Evolutionary conservation across 2,329 filamentous ascomycete genomes (phyloP).

Genomic region (Macroventuria anomochaeta): DNA sequence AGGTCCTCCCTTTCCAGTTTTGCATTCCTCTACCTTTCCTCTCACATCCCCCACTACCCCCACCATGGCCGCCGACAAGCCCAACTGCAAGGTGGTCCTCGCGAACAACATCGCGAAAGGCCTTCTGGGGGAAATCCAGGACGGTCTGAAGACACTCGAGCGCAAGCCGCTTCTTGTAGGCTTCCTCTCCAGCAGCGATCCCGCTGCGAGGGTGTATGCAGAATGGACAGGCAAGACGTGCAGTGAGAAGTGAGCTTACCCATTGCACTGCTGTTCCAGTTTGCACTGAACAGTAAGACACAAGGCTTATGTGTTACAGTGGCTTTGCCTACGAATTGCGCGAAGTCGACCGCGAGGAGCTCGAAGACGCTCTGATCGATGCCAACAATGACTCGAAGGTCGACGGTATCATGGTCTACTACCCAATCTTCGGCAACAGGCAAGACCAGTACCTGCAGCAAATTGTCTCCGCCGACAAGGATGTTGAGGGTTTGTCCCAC

Average conservation of each 20-base stretch:
- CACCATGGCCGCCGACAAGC: conserved; percentile 48
- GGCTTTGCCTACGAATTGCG: conserved; percentile 90
- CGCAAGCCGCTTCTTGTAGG: conserved; percentile 82
- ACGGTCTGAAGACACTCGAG: conserved; percentile 74
- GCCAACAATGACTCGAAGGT: conserved; percentile 81
- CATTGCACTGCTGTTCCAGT: conserved; percentile 18
- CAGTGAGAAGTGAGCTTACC: conserved; percentile 80
- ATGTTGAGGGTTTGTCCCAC: conserved; percentile 94
- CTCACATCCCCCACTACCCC: conserved; percentile 19
- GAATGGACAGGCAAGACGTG: conserved; percentile 98
- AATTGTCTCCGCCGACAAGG: conserved; percentile 86
- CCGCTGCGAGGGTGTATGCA: conserved; percentile 89
- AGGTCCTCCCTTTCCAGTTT: not conserved
- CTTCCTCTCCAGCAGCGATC: conserved; percentile 90
- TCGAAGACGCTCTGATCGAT: conserved; percentile 85
- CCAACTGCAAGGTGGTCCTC: conserved; percentile 88
- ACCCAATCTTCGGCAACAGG: conserved; percentile 89
- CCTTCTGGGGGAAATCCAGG: conserved; percentile 77
- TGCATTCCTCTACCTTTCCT: not conserved
- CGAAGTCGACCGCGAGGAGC: conserved; percentile 81
- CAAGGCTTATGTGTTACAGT: conserved; percentile 55
- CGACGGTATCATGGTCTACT: conserved; percentile 96
- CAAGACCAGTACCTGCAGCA: conserved; percentile 97
- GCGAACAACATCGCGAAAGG: conserved; percentile 85
- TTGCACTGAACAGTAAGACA: not conserved